Evolutionary conservation across 495 filamentous ascomycete genomes (phyloP).

Genomic region (Annulohypoxylon stygium): DNA sequence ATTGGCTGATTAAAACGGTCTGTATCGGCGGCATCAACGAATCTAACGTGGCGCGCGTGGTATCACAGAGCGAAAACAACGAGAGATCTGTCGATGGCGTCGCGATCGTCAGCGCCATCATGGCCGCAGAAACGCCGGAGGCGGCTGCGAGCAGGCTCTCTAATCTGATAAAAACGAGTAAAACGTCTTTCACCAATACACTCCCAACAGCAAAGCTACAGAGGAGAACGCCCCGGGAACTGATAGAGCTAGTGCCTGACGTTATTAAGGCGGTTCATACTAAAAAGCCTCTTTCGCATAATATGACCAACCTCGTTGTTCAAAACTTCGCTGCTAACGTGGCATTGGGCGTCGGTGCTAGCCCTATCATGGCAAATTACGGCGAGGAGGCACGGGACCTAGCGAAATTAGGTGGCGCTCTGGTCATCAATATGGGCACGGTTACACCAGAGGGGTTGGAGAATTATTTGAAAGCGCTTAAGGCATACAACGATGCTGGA

Average conservation of each 20-base stretch:
- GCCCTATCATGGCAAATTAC: constrained; percentile 94
- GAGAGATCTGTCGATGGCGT: constrained; percentile 77
- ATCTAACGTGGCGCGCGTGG: constrained; percentile 77
- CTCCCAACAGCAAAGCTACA: constrained; percentile 72
- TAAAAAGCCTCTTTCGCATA: constrained; percentile 84
- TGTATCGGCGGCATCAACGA: constrained; percentile 91
- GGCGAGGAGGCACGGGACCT: constrained; percentile 86
- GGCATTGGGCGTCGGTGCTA: constrained; percentile 84
- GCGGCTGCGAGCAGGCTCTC: constrained; percentile 69
- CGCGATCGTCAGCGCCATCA: constrained; percentile 90
- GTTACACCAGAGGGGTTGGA: constrained; percentile 76
- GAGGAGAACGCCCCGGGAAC: constrained; percentile 61
- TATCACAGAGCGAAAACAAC: constrained; percentile 70
- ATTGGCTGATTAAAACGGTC: constrained; percentile 67
- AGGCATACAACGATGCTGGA: constrained; percentile 80
- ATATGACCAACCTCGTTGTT: constrained; percentile 95
- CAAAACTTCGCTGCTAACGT: constrained; percentile 95
- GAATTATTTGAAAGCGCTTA: constrained; percentile 71
- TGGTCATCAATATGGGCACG: constrained; percentile 97
- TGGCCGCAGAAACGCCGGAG: constrained; percentile 75
- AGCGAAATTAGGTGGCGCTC: constrained; percentile 70
- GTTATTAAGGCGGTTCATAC: constrained; percentile 71
- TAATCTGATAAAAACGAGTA: constrained; percentile 55
- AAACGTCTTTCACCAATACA: constrained; percentile 71
- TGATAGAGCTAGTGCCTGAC: constrained; percentile 66